These are phyloP conservation scores for Cyclocybe aegerita DNA, from an alignment of 768 basidiomycete species.

Conservation along the genomic window DNA sequence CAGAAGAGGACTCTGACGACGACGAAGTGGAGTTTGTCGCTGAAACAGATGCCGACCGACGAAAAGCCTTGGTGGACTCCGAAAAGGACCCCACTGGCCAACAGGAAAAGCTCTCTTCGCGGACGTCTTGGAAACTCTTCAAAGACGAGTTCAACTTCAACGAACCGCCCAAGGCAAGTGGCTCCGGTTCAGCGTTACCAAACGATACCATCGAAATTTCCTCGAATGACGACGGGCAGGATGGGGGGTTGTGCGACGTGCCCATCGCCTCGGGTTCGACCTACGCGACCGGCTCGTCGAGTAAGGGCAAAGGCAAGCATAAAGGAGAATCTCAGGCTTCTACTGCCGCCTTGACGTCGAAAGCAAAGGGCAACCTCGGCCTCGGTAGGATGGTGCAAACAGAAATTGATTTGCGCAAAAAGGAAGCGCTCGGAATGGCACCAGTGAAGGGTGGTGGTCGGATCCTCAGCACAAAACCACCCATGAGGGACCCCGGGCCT, in stretches of 20 bases:
- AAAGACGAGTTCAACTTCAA: constrained; percentile 52
- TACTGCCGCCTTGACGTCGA: neutral
- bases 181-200: constrained; percentile 2
- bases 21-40: constrained; percentile 34
- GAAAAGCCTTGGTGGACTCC: constrained; percentile 48
- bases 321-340: neutral
- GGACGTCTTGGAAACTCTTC: constrained; percentile 42
- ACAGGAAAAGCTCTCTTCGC: constrained; percentile 35
- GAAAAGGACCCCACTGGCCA: constrained; percentile 39
- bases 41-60: constrained; percentile 49
- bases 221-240: constrained; percentile 18
- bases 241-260: constrained; percentile 18
- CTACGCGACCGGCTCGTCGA: constrained; percentile 15
- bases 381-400: constrained; percentile 36
- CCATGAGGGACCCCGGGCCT: neutral
- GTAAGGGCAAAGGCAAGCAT: neutral
- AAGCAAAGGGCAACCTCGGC: constrained; percentile 12
- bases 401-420: constrained; percentile 45
- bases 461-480: constrained; percentile 10
- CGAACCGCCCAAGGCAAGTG: constrained; percentile 1
- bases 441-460: constrained; percentile 24
- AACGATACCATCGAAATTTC: constrained; percentile 18
- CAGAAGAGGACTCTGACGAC: constrained; percentile 26
- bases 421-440: constrained; percentile 42
- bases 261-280: constrained; percentile 34